Conservation (phyloP, 306 rosid species). For the Betula pendula region DNA sequence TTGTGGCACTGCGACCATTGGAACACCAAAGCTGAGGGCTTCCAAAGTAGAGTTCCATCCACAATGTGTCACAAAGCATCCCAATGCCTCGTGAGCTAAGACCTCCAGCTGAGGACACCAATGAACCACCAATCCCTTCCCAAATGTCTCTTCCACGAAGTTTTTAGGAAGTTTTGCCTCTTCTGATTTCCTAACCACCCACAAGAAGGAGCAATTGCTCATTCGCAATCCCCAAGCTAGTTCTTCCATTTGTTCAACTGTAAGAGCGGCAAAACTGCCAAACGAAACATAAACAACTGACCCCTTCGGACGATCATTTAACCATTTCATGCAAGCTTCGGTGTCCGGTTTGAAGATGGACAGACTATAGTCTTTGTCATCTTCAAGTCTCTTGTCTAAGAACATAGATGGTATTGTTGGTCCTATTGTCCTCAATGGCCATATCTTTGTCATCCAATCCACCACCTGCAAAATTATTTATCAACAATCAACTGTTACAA, state of each 20-base stretch:
- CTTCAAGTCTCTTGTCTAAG: conserved; percentile 40
- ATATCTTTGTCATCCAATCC: conserved; percentile 51
- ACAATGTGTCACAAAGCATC: background rate
- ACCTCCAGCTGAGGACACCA: conserved; percentile 7
- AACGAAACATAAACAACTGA: too few relatives aligned
- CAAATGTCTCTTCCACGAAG: background rate
- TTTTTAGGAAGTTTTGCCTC: background rate
- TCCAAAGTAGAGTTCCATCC: conserved; percentile 1
- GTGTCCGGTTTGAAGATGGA: conserved; percentile 34
- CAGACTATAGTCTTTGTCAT: conserved; percentile 45
- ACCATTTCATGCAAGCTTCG: conserved; percentile 34
- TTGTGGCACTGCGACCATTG: background rate
- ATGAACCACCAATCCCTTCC: background rate
- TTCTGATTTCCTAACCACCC: background rate
- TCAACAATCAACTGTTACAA: too few relatives aligned
- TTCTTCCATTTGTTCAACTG: conserved; percentile 5
- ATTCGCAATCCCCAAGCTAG: conserved; percentile 2
- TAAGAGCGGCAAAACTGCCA: background rate
- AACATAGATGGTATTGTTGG: conserved; percentile 52
- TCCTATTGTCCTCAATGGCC: conserved; percentile 50
- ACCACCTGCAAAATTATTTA: conserved; percentile 37
- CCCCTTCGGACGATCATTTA: background rate
- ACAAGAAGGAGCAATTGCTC: background rate
- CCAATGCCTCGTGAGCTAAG: background rate
- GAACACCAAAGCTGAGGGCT: background rate